Evolutionary conservation across 768 basidiomycete genomes (phyloP), one percentile per base, ranked within the genome.

Genomic region (Boletus huronensis): DNA sequence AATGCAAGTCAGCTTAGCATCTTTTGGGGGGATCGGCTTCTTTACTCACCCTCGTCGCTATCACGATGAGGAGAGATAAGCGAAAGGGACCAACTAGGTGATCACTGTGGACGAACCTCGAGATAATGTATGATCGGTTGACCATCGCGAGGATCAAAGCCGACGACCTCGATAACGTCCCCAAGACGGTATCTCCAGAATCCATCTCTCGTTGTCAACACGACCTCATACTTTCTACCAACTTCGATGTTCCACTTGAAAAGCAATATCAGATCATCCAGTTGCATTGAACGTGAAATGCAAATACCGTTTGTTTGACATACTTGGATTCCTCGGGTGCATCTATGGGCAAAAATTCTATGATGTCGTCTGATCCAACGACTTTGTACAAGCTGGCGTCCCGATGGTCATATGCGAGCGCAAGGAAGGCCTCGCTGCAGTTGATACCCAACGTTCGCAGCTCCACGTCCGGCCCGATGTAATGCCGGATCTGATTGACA

Each of bases 181-280:
- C 56, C 55, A 10, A 65, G 51, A 47, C 60, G 59, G 32, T 63
- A 58, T 32, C 67, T 54, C 65, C 65, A 63, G 5, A 69, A 46
- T 21, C 61, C 59, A 35, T 67, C 63, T 48, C 63, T 65, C 44
- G 61, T 67, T 2, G 66, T 67, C 50, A 67, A 43, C 17, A 61
- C 38, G 6, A 68, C 55, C 9, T 65, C 61, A 23, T 61, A 63
- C 32, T 53, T 61, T 32, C n/a, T 39, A 17, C 61, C 58, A 2
- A 50, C 32, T 25, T 60, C 43, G 16, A 67, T 41, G 5, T 64
- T 62, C 64, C 67, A 64, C 62, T 66, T 28, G 21, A 28, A 42
- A 47, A 21, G 26, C 8, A 28, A 26, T 25, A 23, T 53, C 39
- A 49, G 50, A 54, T 49, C 36, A 26, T 38, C 25, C 6, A 13